Evolutionary conservation across 345 rosid species (phyloP).

Genomic region (Alliaria petiolata): DNA sequence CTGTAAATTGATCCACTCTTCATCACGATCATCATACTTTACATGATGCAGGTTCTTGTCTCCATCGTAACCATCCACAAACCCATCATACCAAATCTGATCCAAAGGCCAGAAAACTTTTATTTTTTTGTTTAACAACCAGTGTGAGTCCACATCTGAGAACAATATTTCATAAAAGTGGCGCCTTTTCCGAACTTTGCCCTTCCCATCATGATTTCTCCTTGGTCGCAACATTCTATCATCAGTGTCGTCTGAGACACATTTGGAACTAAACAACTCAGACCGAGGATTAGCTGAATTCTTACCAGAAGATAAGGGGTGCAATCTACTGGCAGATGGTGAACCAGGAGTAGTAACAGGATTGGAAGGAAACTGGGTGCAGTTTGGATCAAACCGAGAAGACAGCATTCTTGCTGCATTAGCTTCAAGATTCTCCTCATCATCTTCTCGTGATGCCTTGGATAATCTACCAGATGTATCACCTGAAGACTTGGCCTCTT

Average conservation of each 20-base stretch:
- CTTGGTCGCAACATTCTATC: slow-evolving; percentile 78
- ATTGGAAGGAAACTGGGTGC: slow-evolving; percentile 66
- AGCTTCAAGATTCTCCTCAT: slow-evolving; percentile 92
- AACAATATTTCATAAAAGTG: slow-evolving; percentile 75
- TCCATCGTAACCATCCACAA: slow-evolving; percentile 63
- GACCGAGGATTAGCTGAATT: slow-evolving; percentile 29
- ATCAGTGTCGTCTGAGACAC: slow-evolving; percentile 55
- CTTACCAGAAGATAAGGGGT: slow-evolving; percentile 39
- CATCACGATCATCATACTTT: slow-evolving; percentile 96
- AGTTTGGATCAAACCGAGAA: slow-evolving; percentile 85
- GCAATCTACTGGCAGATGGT: slow-evolving; percentile 38
- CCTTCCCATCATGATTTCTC: slow-evolving; percentile 49
- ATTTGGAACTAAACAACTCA: slow-evolving; percentile 43
- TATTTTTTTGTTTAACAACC: slow-evolving; percentile 72
- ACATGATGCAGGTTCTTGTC: slow-evolving; percentile 82
- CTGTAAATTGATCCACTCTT: slow-evolving; percentile 86
- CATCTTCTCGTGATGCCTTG: slow-evolving; percentile 55
- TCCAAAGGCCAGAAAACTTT: slow-evolving; percentile 98
- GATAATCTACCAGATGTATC: slow-evolving; percentile 35
- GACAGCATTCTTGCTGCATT: slow-evolving; percentile 98
- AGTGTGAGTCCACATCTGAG: slow-evolving; percentile 63
- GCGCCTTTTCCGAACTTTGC: slow-evolving; percentile 64
- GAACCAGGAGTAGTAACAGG: slow-evolving; percentile 42
- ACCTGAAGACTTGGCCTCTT: slow-evolving; percentile 41
- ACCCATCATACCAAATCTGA: slow-evolving; percentile 86